A percentile compares a stretch with the other conserved stretches of the same genome.
Evolutionary conservation across 2,329 filamentous ascomycete species (phyloP).

Genomic region (Arthroderma sp.): DNA sequence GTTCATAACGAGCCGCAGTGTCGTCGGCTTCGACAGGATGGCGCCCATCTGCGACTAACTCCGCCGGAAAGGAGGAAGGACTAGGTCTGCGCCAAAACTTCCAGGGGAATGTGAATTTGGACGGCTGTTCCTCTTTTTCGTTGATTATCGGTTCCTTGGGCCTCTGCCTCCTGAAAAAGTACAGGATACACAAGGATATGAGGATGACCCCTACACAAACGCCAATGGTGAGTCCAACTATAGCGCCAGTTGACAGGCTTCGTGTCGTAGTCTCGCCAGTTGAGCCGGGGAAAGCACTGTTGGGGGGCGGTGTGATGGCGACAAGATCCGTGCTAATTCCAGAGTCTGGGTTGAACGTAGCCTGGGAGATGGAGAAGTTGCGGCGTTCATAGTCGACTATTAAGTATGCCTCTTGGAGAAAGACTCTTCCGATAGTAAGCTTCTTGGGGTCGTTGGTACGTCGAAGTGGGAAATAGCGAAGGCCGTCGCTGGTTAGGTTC

Average conservation of each 20-base stretch:
- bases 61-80: slow-evolving; percentile 7
- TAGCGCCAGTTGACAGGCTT: slow-evolving; percentile 7
- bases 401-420: slow-evolving; percentile 33
- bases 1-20: slow-evolving; percentile 17
- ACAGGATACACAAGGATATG: slow-evolving; percentile 9
- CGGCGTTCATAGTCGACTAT: slow-evolving; percentile 28
- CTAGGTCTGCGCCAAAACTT: slow-evolving; percentile 10
- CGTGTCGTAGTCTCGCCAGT: background rate
- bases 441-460: slow-evolving; percentile 24
- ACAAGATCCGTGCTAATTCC: slow-evolving; percentile 13
- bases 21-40: slow-evolving; percentile 19
- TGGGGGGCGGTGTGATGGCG: slow-evolving; percentile 17
- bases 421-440: slow-evolving; percentile 30
- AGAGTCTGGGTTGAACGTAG: slow-evolving; percentile 20
- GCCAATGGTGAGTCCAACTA: slow-evolving; percentile 11
- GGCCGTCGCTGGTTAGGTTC: slow-evolving; percentile 16
- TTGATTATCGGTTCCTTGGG: background rate
- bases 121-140: background rate
- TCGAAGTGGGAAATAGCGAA: slow-evolving; percentile 32
- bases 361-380: slow-evolving; percentile 27
- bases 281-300: slow-evolving; percentile 10
- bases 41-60: slow-evolving; percentile 19
- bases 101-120: slow-evolving; percentile 5
- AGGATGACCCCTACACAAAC: slow-evolving; percentile 2
- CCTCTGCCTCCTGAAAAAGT: slow-evolving; percentile 1